phyloP scores from a whole-genome alignment of 2,329 filamentous ascomycete species.

The Cercospora canescens region DNA sequence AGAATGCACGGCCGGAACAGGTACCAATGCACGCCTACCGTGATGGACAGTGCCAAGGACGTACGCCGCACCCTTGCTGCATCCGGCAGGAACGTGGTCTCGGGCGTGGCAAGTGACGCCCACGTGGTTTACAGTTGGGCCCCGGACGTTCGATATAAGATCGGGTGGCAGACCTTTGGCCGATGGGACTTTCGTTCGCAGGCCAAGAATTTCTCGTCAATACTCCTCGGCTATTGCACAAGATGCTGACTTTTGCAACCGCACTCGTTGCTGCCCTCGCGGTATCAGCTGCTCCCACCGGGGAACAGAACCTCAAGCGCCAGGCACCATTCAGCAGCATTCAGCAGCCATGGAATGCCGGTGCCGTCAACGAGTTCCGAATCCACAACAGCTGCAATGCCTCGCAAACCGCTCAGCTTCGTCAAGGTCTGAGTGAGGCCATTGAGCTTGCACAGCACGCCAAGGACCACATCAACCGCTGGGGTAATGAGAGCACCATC shows the following conservation, averaged over 20 bases:
- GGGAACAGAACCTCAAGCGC: slow-evolving; percentile 12
- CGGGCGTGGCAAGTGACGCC: slow-evolving; percentile 3
- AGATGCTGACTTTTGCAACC: slow-evolving; percentile 14
- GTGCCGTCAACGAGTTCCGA: slow-evolving; percentile 43
- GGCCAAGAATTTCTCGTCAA: neutral
- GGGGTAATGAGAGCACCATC: slow-evolving; percentile 58
- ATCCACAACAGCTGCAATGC: slow-evolving; percentile 68
- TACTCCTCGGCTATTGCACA: slow-evolving; percentile 4
- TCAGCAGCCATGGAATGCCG: slow-evolving; percentile 29
- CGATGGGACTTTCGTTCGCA: neutral
- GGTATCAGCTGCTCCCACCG: slow-evolving; percentile 18
- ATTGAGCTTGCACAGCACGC: slow-evolving; percentile 61
- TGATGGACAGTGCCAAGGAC: slow-evolving; percentile 15
- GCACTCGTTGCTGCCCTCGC: slow-evolving; percentile 16
- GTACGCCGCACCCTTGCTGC: slow-evolving; percentile 3
- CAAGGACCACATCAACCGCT: slow-evolving; percentile 60
- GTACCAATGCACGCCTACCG: neutral
- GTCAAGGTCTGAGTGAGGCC: slow-evolving; percentile 59
- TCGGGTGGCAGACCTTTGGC: neutral
- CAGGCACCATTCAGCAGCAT: slow-evolving; percentile 17
- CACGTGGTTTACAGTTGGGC: slow-evolving; percentile 2
- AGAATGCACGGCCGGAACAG: neutral
- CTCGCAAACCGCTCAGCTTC: slow-evolving; percentile 59
- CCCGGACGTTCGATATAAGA: slow-evolving; percentile 1
- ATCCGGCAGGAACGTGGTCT: slow-evolving; percentile 7